These are phyloP conservation scores for Balakata baccata DNA, from an alignment of 345 rosid species.

Conservation along the genomic window DNA sequence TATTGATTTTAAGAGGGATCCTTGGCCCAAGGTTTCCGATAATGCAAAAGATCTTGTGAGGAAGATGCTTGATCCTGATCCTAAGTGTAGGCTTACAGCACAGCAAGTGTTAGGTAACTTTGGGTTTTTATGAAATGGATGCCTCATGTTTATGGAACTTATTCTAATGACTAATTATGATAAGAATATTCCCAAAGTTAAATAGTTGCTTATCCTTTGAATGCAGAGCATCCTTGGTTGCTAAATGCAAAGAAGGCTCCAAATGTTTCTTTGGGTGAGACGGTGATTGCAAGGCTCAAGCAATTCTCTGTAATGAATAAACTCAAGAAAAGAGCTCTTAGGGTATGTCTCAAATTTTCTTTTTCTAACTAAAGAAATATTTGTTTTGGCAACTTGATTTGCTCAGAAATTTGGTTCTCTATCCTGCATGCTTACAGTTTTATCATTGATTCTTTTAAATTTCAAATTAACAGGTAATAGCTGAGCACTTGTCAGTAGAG, in stretches of 20 bases:
- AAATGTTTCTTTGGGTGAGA: constrained; percentile 31
- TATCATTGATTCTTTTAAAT: not conserved
- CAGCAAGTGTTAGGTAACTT: constrained; percentile 34
- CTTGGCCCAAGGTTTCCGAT: constrained; percentile 38
- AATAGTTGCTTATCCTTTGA: constrained; percentile 18
- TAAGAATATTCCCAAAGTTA: not conserved
- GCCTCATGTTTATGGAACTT: constrained; percentile 9
- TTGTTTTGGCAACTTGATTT: not conserved
- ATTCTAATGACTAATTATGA: not conserved
- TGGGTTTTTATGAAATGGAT: not conserved
- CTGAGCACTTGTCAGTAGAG: constrained; percentile 34
- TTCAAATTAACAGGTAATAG: constrained; percentile 24
- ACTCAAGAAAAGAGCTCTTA: constrained; percentile 40
- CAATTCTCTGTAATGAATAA: constrained; percentile 37
- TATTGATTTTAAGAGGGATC: constrained; percentile 30
- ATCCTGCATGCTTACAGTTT: not conserved
- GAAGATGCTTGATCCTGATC: constrained; percentile 39
- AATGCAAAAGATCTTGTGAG: constrained; percentile 36
- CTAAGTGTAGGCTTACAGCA: constrained; percentile 30
- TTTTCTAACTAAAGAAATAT: not conserved
- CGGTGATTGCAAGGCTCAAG: constrained; percentile 34
- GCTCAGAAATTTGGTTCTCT: not conserved
- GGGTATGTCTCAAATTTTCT: constrained; percentile 18
- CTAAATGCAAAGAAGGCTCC: constrained; percentile 37
- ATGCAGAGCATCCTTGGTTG: constrained; percentile 37